These are phyloP conservation scores for Pittosporum tobira DNA, from an alignment of 129 eudicot species.

Conservation along the genomic window DNA sequence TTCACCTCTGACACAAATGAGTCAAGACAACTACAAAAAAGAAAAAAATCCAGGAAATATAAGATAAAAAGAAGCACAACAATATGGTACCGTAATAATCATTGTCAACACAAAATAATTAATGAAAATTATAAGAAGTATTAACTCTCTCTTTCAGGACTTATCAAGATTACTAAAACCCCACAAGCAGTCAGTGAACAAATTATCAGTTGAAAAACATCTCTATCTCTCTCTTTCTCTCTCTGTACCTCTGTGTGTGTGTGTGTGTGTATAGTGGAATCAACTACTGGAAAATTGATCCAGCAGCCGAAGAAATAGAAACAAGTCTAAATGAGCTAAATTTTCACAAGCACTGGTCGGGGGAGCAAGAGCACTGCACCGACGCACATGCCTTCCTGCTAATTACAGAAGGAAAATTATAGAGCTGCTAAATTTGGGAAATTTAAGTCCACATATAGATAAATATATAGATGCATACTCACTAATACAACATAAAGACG, in stretches of 20 bases:
- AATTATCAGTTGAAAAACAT: too few relatives aligned
- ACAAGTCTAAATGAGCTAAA: neutral
- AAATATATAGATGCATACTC: neutral
- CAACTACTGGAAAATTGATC: neutral
- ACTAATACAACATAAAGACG: neutral
- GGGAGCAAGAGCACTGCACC: neutral
- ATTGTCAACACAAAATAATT: slow-evolving; percentile 2
- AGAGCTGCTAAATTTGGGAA: neutral
- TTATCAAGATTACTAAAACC: neutral
- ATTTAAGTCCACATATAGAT: neutral
- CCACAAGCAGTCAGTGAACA: neutral
- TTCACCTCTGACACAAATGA: slow-evolving; percentile 14
- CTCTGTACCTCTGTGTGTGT: too few relatives aligned
- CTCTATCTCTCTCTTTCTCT: too few relatives aligned
- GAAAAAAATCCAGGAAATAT: neutral
- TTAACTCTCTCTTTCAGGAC: neutral
- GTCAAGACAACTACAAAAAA: slow-evolving; percentile 5
- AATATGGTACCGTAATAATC: neutral
- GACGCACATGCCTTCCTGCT: neutral
- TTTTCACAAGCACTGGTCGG: neutral
- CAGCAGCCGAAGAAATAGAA: neutral
- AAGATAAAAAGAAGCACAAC: neutral
- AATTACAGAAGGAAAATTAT: neutral
- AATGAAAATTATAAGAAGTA: neutral
- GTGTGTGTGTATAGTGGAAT: too few relatives aligned